These are phyloP conservation scores for Sphagnum contortum DNA, from an alignment of 225 moss, liverwort and hornwort genomes.

Conservation along the genomic window DNA sequence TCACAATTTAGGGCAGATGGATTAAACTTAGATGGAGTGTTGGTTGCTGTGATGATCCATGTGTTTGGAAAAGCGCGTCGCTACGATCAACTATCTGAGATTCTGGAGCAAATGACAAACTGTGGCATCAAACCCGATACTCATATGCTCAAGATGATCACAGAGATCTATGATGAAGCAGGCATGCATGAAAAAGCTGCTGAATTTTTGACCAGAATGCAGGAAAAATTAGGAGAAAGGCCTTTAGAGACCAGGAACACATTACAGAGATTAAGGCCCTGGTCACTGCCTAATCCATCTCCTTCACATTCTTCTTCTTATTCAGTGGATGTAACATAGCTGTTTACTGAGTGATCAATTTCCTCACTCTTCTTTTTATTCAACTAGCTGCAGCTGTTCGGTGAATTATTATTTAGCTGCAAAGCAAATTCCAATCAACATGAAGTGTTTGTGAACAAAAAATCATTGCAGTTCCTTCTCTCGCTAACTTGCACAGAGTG, in stretches of 20 bases:
- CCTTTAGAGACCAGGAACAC: conserved; percentile 10
- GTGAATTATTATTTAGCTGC: no score
- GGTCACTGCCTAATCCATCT: conserved; percentile 1
- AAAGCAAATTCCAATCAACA: no score
- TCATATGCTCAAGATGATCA: conserved; percentile 33
- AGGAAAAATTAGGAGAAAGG: conserved; percentile 10
- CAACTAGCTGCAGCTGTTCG: no score
- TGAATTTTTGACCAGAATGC: conserved; percentile 23
- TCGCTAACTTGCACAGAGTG: no score
- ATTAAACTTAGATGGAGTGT: conserved; percentile 36
- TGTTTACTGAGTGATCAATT: no score
- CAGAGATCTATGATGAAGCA: conserved; percentile 47
- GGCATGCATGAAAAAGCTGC: conserved; percentile 27
- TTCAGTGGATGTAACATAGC: no score
- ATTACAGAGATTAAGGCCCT: no score
- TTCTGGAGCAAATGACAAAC: conserved; percentile 34
- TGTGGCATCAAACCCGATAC: conserved; percentile 28
- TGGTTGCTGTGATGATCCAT: conserved; percentile 50
- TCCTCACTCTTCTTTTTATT: no score
- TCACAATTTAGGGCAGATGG: conserved; percentile 26
- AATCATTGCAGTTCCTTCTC: no score
- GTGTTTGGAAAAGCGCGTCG: conserved; percentile 38
- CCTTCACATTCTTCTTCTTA: no score
- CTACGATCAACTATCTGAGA: conserved; percentile 36
- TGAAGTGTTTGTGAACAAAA: no score